Evolutionary conservation across 116 monocot genomes (phyloP).

Genomic region (Phalaenopsis hybrid): DNA sequence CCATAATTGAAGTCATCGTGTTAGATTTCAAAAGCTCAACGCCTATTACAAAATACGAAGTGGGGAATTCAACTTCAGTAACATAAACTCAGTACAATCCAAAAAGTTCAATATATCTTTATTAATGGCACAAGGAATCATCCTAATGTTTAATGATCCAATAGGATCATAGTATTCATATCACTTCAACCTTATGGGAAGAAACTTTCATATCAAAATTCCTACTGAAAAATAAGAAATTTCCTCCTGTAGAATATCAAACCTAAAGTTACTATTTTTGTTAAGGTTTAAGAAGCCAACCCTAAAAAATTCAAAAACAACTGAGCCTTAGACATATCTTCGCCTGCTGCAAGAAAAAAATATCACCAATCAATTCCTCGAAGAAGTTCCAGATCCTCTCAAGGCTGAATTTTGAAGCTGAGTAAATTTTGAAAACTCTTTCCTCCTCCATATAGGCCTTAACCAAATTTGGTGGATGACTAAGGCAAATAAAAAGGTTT

Average conservation of each 20-base stretch:
- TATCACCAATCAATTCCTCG: too few relatives aligned
- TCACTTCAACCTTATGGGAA: too few relatives aligned
- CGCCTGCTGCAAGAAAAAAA: too few relatives aligned
- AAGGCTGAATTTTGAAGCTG: too few relatives aligned
- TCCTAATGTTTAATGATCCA: neutral
- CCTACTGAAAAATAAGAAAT: neutral
- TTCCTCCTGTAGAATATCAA: neutral
- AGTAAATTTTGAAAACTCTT: too few relatives aligned
- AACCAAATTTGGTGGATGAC: too few relatives aligned
- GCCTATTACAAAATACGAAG: neutral
- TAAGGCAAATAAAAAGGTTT: too few relatives aligned
- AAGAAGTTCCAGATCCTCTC: too few relatives aligned
- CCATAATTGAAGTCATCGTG: neutral
- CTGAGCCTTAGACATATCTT: too few relatives aligned
- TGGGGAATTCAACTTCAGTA: neutral
- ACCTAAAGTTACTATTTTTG: neutral
- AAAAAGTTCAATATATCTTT: neutral
- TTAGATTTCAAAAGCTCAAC: neutral
- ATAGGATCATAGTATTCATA: neutral
- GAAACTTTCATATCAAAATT: neutral
- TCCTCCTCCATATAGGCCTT: too few relatives aligned
- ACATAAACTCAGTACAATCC: neutral
- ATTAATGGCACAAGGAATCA: neutral
- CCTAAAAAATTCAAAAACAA: too few relatives aligned
- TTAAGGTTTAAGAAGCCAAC: neutral